phyloP scores from a whole-genome alignment of 176 grass and related monocot species.

The Carex scoparia region DNA sequence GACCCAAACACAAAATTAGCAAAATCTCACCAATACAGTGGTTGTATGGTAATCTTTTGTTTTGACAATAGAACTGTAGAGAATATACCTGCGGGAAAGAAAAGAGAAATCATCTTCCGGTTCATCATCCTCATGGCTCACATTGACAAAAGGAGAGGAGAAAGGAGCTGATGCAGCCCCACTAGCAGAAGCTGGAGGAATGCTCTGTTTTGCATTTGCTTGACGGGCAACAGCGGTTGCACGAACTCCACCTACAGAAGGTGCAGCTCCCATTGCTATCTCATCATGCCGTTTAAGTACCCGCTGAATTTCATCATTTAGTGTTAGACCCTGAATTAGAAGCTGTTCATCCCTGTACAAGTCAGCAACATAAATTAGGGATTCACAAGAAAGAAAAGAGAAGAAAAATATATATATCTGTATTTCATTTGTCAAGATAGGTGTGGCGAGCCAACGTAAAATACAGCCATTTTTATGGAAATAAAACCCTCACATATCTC shows the following conservation, averaged over 20 bases:
- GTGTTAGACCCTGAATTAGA: conserved; percentile 70
- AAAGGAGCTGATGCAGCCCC: conserved; percentile 51
- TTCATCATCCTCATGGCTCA: conserved; percentile 67
- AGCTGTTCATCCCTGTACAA: conserved; percentile 81
- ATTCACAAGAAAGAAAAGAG: background rate
- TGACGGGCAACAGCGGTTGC: background rate
- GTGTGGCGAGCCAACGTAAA: too few species aligned
- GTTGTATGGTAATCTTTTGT: background rate
- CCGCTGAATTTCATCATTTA: conserved; percentile 91
- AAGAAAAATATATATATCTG: background rate
- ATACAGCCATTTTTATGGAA: too few species aligned
- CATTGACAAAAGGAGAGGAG: conserved; percentile 76
- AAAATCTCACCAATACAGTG: background rate
- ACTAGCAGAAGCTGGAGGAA: conserved; percentile 42
- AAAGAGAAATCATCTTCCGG: conserved; percentile 67
- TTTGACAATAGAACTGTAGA: background rate
- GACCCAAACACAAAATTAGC: background rate
- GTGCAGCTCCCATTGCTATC: conserved; percentile 48
- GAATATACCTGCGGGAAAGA: conserved; percentile 64
- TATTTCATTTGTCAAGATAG: background rate
- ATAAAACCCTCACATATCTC: too few species aligned
- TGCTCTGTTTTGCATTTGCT: conserved; percentile 31
- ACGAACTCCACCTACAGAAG: conserved; percentile 26
- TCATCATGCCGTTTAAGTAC: conserved; percentile 90
- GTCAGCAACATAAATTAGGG: conserved; percentile 9